Evolutionary conservation across 2,329 filamentous ascomycete species (phyloP), one percentile per base, ranked within the genome.

Genomic region (Thyridium curvatum): DNA sequence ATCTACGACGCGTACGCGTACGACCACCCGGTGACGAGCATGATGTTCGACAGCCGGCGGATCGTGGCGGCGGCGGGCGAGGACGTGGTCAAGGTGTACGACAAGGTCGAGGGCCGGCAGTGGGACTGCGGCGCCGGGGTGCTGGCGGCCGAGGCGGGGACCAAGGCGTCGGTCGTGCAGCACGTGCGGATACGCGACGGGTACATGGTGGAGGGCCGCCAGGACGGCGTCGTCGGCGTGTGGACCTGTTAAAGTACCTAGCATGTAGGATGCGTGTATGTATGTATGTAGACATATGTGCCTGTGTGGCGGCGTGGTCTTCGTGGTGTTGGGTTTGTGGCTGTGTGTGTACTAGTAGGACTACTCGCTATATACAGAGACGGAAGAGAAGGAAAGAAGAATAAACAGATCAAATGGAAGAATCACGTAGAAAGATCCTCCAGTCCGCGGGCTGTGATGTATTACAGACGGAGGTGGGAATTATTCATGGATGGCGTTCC

Each of bases 1-100:
- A 96, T 98, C 51, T 85, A 85, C 59, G 93, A 98, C 59, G 93
- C 91, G 14, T 98, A 90, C 61, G 93, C 91, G 16, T 98, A 97
- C 64, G 90, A 97, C 55, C 75, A 86, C 53, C 81, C 90, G 1
- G 78, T 98, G 41, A 94, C 89, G 26, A 87, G 84, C 21, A 95
- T 97, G 89, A 94, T 94, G 83, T 98, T 98, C 59, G 93, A 98
- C 62, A 68, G 79, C 12, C 82, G 90, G 38, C 80, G 90, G 37
- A 98, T 98, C 49, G 89, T 93, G 28, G 79, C 85, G 38, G 91
- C 93, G 3, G 89, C 89, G 0, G 86, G 90, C 32, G 93, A 97
- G 61, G 82, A 89, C 53, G 88, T 97, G 17, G 90, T 93, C 51
- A 98, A 98, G 66, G 85, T 98, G 43, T 98, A 97, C 66, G 93